Base-by-base conservation (phyloP, 257 asterid species). In the Prunella vulgaris region DNA sequence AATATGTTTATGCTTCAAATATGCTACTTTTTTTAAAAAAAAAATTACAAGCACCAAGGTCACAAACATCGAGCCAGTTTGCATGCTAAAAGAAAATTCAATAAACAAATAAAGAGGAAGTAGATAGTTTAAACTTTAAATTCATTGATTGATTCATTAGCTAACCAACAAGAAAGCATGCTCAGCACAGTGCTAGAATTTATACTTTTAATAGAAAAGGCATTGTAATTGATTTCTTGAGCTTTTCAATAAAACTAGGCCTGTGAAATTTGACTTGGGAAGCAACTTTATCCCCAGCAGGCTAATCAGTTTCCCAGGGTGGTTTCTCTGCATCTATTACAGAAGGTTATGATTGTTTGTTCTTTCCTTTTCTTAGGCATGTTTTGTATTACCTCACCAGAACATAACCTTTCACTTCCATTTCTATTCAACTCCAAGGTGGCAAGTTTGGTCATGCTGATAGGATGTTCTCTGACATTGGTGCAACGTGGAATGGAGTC, bases 371-470 rank as follows among this genome's bases (percentile, higher is more conserved):
- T 59, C 21, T 72, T n/a, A 28, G 76, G 64, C 90, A 93, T 97
- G 99, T 93, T 25, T 70, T 93, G 73, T 89, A 93, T 83, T 93
- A 90, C 85, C 99, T 93, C 71, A 73, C 85, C 46, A 87, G 99
- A 79, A 66, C 90, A 74, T 97, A 93, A 79, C 99, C 99, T 74
- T 93, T 90, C 83, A 93, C 99, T 64, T 90, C 99, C 62, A 89
- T 93, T 24, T 88, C 99, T 51, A 85, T 90, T 80, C 99, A 93
- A 79, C 95, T 93, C 61, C 99, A 93, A 90, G 99, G 99, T 53
- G 99, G 96, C 75, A 90, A 86, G 75, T 93, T 93, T 69, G 99
- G 90, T 85, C 99, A 93, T 78, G 97, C 97, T 69, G 99, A 93
- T 79, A 88, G 99, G 80, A 87, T 93, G 99, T 93, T 93, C 78